Conservation (phyloP, 208 protist species). For the Spongospora subterranea region DNA sequence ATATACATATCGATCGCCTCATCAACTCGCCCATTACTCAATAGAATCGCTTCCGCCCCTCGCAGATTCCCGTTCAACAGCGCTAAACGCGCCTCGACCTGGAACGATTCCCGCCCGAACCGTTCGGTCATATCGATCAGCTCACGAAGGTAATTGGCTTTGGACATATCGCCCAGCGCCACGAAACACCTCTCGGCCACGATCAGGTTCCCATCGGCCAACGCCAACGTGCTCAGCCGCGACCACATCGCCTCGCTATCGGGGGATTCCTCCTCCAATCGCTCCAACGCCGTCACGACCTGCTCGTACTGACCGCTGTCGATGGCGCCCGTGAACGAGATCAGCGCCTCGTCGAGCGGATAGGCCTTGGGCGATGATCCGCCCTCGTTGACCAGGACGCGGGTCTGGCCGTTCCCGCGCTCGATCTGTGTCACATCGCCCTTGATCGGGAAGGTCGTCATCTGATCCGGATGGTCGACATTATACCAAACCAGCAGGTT, state of each 20-base stretch:
- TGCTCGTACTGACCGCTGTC: conserved; percentile 86
- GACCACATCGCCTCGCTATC: conserved; percentile 94
- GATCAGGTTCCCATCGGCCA: conserved; percentile 84
- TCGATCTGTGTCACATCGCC: conserved; percentile 95
- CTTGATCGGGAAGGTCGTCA: conserved; percentile 91
- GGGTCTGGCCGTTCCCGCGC: conserved; percentile 87
- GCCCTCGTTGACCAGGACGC: conserved; percentile 94
- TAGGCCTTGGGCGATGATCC: conserved; percentile 85
- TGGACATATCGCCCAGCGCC: conserved; percentile 89
- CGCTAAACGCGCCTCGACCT: conserved; percentile 65
- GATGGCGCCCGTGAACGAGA: conserved; percentile 93
- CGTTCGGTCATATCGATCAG: conserved; percentile 49
- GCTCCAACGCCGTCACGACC: conserved; percentile 87
- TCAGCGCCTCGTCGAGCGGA: conserved; percentile 92
- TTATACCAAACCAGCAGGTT: conserved; percentile 97
- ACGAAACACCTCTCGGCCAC: conserved; percentile 93
- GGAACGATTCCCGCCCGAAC: not conserved
- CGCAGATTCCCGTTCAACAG: conserved; percentile 78
- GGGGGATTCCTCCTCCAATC: conserved; percentile 76
- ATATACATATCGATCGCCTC: conserved; percentile 93
- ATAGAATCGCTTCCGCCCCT: conserved; percentile 86
- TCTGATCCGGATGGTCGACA: conserved; percentile 89
- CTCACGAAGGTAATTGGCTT: conserved; percentile 85
- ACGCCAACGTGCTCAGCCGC: conserved; percentile 82
- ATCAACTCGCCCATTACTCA: conserved; percentile 86